These are phyloP conservation scores for Plectosphaerella plurivora DNA, from an alignment of 2,329 filamentous ascomycete genomes.

Conservation along the genomic window DNA sequence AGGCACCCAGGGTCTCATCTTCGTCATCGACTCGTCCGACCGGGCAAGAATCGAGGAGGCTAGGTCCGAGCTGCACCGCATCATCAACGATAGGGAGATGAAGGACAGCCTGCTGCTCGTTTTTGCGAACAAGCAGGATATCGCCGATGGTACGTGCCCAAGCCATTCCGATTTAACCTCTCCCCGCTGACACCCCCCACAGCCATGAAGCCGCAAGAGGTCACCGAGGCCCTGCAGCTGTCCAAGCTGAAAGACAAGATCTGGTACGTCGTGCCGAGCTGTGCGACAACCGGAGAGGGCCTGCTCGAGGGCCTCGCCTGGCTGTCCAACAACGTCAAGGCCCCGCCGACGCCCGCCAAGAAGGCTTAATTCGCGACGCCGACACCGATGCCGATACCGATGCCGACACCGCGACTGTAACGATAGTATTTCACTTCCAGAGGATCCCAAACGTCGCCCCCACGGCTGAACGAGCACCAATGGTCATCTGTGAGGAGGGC, in stretches of 20 bases:
- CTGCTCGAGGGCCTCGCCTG: slow-evolving; percentile 77
- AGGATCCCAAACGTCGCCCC: slow-evolving; percentile 4
- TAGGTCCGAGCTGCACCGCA: slow-evolving; percentile 87
- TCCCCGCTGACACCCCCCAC: slow-evolving; percentile 1
- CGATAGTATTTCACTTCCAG: not conserved
- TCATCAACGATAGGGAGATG: slow-evolving; percentile 97
- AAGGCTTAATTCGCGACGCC: slow-evolving; percentile 33
- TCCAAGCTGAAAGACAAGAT: slow-evolving; percentile 76
- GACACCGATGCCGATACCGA: not conserved
- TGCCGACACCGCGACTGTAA: not conserved
- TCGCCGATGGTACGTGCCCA: slow-evolving; percentile 60
- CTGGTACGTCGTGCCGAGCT: slow-evolving; percentile 81
- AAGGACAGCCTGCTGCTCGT: slow-evolving; percentile 91
- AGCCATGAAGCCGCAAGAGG: slow-evolving; percentile 77
- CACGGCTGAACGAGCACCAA: too few relatives aligned
- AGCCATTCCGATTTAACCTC: not conserved
- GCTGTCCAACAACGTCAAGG: slow-evolving; percentile 82
- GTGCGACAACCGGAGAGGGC: slow-evolving; percentile 76
- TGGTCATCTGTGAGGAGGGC: too few relatives aligned
- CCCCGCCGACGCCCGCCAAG: slow-evolving; percentile 49
- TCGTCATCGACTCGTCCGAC: slow-evolving; percentile 96
- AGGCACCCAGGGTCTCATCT: slow-evolving; percentile 97
- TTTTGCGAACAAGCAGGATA: slow-evolving; percentile 99
- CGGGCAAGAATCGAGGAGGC: slow-evolving; percentile 89
- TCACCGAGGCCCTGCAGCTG: slow-evolving; percentile 73